These are phyloP conservation scores for Isochrysis galbana DNA, from an alignment of 78 protist genomes.

Conservation along the genomic window DNA sequence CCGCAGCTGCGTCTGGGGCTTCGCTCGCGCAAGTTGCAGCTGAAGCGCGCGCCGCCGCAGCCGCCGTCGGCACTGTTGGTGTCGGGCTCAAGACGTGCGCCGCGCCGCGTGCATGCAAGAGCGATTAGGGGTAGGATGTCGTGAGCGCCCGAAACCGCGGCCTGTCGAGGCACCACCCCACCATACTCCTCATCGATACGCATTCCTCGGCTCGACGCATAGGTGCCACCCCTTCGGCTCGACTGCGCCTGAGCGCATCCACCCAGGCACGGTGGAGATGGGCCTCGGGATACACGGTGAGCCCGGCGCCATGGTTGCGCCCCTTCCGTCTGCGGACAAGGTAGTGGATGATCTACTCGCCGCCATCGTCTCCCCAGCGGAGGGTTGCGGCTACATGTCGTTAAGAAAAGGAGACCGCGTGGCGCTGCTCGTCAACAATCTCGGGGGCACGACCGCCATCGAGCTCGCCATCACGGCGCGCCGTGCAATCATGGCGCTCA, in stretches of 20 bases:
- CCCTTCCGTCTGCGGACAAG: neutral
- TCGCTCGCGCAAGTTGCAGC: constrained; percentile 27
- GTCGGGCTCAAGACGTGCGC: constrained; percentile 13
- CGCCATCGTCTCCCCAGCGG: neutral
- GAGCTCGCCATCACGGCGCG: neutral
- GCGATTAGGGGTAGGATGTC: too few species aligned
- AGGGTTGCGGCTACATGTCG: neutral
- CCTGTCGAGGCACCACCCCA: too few species aligned
- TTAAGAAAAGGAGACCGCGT: neutral
- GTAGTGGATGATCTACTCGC: neutral
- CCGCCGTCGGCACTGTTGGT: constrained; percentile 36
- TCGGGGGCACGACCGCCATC: constrained; percentile 4
- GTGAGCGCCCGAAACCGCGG: too few species aligned
- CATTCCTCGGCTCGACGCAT: too few species aligned
- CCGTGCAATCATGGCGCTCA: neutral
- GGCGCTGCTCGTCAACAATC: constrained; percentile 19
- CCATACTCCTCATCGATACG: too few species aligned
- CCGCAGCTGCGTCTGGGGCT: constrained; percentile 52
- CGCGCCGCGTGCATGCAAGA: too few species aligned
- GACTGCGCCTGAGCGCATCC: neutral
- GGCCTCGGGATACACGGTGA: constrained; percentile 68
- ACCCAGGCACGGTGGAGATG: constrained; percentile 49
- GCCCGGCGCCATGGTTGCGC: neutral
- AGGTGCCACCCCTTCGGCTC: neutral
- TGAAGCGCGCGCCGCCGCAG: neutral